A percentile compares a stretch with the other conserved stretches of the same genome.
These are phyloP conservation scores for Eustoma russellianum DNA, from an alignment of 257 asterid species.

Conservation along the genomic window DNA sequence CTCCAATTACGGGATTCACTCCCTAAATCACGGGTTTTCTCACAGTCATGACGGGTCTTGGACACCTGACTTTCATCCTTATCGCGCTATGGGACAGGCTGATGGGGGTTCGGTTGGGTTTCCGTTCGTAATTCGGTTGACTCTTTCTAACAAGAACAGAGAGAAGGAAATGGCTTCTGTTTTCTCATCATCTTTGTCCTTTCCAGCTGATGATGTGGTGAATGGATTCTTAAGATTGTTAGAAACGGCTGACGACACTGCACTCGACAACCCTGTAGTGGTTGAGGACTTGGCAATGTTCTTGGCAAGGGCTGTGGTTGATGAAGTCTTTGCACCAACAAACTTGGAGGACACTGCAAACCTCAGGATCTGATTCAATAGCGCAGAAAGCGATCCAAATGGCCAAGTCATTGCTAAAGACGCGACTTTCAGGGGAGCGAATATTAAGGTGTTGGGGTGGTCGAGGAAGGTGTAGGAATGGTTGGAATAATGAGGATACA, in stretches of 20 bases:
- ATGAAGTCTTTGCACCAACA: constrained; percentile 77
- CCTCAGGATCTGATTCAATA: constrained; percentile 32
- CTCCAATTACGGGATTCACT: too few species aligned
- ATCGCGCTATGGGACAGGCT: too few species aligned
- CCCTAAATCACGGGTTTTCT: too few species aligned
- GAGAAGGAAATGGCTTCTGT: constrained; percentile 97
- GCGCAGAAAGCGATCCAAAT: constrained; percentile 59
- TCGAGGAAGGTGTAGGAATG: constrained; percentile 52
- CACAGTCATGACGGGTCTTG: too few species aligned
- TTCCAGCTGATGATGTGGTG: constrained; percentile 78
- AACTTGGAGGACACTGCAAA: constrained; percentile 68
- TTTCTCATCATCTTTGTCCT: constrained; percentile 58
- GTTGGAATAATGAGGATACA: too few species aligned
- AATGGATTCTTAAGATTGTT: constrained; percentile 58
- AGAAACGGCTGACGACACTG: constrained; percentile 88
- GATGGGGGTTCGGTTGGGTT: too few species aligned
- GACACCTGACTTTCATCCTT: too few species aligned
- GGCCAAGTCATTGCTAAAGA: constrained; percentile 59
- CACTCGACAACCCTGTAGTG: constrained; percentile 65
- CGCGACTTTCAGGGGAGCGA: constrained; percentile 79
- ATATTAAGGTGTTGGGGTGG: constrained; percentile 91
- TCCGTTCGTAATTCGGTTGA: too few species aligned
- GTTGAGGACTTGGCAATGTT: constrained; percentile 87
- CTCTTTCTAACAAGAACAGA: too few species aligned
- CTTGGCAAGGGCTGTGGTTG: constrained; percentile 74